phyloP scores from a whole-genome alignment of 306 rosid species.

The Mimosa bimucronata region DNA sequence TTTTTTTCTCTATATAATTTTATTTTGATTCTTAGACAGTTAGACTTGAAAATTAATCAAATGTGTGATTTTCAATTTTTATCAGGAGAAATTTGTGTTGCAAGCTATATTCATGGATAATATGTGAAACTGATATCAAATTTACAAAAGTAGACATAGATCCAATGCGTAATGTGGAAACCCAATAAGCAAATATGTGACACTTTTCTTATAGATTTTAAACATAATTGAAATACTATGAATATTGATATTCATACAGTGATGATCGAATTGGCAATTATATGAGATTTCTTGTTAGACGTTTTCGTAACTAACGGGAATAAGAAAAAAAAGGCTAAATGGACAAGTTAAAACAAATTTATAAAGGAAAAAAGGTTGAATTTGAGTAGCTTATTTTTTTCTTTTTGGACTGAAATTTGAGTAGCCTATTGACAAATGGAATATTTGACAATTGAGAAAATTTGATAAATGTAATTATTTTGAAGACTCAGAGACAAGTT shows the following conservation, averaged over 20 bases:
- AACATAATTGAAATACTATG: not conserved
- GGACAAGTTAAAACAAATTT: not conserved
- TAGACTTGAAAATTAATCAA: not conserved
- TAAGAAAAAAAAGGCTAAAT: not conserved
- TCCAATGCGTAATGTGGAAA: not conserved
- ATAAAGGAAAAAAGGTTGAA: not conserved
- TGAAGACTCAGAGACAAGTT: no score
- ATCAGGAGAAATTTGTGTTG: not conserved
- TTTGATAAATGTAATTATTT: no score
- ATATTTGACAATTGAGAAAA: no score
- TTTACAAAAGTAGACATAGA: not conserved
- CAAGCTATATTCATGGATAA: not conserved
- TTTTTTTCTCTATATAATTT: not conserved
- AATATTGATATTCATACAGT: not conserved
- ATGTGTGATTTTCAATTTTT: not conserved
- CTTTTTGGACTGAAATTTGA: no score
- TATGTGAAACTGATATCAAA: not conserved
- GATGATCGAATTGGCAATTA: not conserved
- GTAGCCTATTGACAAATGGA: no score
- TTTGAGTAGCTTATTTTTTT: no score
- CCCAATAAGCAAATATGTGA: not conserved
- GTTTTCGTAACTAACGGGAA: not conserved
- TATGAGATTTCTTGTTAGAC: not conserved
- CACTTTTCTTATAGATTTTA: no score
- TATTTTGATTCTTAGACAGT: not conserved